Evolutionary conservation across 371 early-diverging fungal species (phyloP).

Genomic region (Apophysomyces sp.): DNA sequence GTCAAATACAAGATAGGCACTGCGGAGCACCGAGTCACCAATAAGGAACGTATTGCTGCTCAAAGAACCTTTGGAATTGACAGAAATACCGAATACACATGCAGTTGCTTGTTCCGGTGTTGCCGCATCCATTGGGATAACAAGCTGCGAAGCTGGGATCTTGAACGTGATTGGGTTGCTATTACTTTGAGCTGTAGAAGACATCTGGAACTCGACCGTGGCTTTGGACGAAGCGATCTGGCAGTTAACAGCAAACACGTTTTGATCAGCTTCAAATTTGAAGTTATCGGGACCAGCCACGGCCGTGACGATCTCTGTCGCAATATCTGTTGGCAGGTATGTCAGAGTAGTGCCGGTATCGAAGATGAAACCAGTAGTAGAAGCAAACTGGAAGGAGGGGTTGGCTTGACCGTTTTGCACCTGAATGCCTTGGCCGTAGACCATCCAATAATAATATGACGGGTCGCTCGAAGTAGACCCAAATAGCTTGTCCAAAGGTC

Average conservation of each 20-base stretch:
- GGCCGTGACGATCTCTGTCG: constrained; percentile 16
- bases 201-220: constrained; percentile 21
- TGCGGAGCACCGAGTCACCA: constrained; percentile 39
- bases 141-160: constrained; percentile 32
- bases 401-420: constrained; percentile 10
- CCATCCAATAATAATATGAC: constrained; percentile 41
- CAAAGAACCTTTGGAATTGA: not conserved
- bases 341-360: constrained; percentile 52
- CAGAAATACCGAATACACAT: constrained; percentile 51
- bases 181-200: not conserved
- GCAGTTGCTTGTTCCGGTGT: constrained; percentile 10
- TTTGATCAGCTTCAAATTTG: constrained; percentile 16
- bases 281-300: constrained; percentile 18
- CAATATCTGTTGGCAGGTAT: constrained; percentile 34
- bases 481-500: constrained; percentile 1
- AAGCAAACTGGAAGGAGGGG: constrained; percentile 1
- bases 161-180: constrained; percentile 13
- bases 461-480: constrained; percentile 3
- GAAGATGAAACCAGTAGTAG: constrained; percentile 30
- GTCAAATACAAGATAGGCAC: constrained; percentile 45
- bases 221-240: constrained; percentile 9
- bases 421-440: constrained; percentile 34
- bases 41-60: constrained; percentile 25
- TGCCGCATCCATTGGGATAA: constrained; percentile 33
- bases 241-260: constrained; percentile 25